phyloP scores from a whole-genome alignment of 179 eudicot species.

The Vitellaria paradoxa region DNA sequence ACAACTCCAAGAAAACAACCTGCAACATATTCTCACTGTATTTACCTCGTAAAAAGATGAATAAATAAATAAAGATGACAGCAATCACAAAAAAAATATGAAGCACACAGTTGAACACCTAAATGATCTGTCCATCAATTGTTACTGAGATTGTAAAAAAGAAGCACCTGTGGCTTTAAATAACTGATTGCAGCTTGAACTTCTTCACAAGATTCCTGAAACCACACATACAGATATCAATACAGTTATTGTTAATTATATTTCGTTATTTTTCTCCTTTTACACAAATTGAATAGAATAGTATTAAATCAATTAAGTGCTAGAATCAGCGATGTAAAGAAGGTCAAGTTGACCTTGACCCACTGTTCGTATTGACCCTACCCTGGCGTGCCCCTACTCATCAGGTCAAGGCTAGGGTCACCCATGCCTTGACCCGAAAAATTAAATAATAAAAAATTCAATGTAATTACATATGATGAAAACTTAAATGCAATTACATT shows the following conservation, averaged over 20 bases:
- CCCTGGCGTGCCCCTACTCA: too few relatives aligned
- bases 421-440: too few relatives aligned
- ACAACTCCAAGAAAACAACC: conserved; percentile 93
- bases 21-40: conserved; percentile 16
- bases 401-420: too few relatives aligned
- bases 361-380: too few relatives aligned
- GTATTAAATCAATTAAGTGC: neutral
- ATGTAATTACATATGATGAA: too few relatives aligned
- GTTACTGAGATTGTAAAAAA: conserved; percentile 12
- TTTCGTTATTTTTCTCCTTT: neutral
- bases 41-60: neutral
- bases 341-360: too few relatives aligned
- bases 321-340: too few relatives aligned
- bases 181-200: conserved; percentile 76
- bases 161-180: conserved; percentile 81
- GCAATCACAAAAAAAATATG: neutral
- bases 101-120: conserved; percentile 15
- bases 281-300: neutral
- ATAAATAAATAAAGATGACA: neutral
- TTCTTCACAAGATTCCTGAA: conserved; percentile 89
- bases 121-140: conserved; percentile 12
- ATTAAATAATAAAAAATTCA: too few relatives aligned
- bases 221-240: conserved; percentile 7
- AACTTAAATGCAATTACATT: too few relatives aligned
- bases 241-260: neutral